Percentiles rank a stretch among this genome's conserved stretches.
Evolutionary conservation across 345 rosid genomes (phyloP).

Genomic region (Ceriops tagal): DNA sequence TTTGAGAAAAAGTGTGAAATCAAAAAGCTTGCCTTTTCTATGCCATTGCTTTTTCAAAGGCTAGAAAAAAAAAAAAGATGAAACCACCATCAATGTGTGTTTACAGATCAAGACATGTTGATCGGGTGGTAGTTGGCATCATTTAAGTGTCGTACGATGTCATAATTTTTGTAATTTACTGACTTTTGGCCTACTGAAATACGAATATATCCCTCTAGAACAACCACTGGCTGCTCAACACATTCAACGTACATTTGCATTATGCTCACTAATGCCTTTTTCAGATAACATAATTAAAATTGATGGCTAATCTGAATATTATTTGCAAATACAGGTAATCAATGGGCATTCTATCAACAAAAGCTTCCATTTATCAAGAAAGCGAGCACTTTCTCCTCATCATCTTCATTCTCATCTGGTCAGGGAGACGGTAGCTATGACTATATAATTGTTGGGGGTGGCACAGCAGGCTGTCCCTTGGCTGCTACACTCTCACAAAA

Average conservation of each 20-base stretch:
- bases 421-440: slow-evolving; percentile 50
- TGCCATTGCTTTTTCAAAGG: not conserved
- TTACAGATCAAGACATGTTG: not conserved
- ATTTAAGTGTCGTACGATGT: not conserved
- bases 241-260: not conserved
- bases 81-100: not conserved
- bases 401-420: slow-evolving; percentile 52
- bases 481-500: slow-evolving; percentile 85
- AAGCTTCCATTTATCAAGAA: slow-evolving; percentile 63
- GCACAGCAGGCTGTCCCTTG: slow-evolving; percentile 94
- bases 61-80: not conserved
- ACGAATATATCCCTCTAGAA: too few species aligned
- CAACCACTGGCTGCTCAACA: not conserved
- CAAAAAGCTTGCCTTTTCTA: too few species aligned
- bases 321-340: slow-evolving; percentile 14
- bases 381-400: slow-evolving; percentile 74
- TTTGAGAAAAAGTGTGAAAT: too few species aligned
- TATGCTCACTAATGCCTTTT: too few species aligned
- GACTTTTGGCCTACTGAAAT: too few species aligned
- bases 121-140: not conserved
- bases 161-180: not conserved
- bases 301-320: not conserved
- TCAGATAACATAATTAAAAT: not conserved
- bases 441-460: slow-evolving; percentile 90
- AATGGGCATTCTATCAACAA: not conserved